These are phyloP conservation scores for Taiwanofungus camphoratus DNA, from an alignment of 1,284 basidiomycete species.

Conservation along the genomic window DNA sequence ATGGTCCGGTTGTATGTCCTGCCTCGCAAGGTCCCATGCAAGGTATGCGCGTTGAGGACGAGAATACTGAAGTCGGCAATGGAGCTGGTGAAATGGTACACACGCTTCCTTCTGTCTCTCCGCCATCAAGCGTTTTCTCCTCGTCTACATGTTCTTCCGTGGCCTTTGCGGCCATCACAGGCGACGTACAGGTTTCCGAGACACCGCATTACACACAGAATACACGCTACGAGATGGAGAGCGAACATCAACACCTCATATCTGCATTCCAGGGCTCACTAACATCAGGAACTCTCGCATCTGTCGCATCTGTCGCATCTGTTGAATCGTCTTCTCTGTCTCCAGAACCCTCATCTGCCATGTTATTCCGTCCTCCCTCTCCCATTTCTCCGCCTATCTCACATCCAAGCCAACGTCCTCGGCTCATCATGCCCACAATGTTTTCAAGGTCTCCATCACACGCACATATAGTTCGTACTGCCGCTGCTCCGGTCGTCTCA, in stretches of 20 bases:
- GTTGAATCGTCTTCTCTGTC: background rate
- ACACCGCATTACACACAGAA: background rate
- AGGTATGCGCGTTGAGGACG: no score
- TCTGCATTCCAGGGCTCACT: slow-evolving; percentile 8
- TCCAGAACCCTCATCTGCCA: background rate
- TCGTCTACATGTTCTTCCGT: slow-evolving; percentile 4
- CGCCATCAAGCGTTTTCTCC: background rate
- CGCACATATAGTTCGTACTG: slow-evolving; percentile 4
- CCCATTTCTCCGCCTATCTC: slow-evolving; percentile 1
- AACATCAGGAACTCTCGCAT: slow-evolving; percentile 1
- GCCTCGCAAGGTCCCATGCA: no score
- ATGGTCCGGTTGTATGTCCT: no score
- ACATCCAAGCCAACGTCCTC: slow-evolving; percentile 1
- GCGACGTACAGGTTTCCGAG: background rate
- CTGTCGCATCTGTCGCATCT: background rate
- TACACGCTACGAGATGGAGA: background rate
- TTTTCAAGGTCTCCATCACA: background rate
- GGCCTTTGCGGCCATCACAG: slow-evolving; percentile 1
- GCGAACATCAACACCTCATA: slow-evolving; percentile 7
- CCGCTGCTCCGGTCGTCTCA: slow-evolving; percentile 18
- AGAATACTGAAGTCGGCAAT: no score
- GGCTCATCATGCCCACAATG: background rate
- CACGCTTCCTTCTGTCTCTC: background rate
- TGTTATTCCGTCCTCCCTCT: background rate
- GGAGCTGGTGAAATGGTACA: background rate